These are phyloP conservation scores for Clarkia xantiana DNA, from an alignment of 345 rosid genomes.

Conservation along the genomic window DNA sequence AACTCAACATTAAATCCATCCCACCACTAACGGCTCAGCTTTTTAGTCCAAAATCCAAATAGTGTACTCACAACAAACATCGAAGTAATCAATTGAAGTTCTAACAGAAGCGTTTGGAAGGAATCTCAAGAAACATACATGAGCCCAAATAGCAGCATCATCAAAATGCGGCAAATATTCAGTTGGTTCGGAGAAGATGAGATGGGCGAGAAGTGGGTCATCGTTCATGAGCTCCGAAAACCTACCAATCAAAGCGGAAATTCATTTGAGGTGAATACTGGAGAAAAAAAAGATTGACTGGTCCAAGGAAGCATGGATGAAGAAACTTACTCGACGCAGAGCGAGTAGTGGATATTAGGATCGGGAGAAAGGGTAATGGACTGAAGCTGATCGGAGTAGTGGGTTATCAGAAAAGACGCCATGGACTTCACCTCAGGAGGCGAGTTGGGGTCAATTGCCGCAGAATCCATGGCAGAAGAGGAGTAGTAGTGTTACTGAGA, in stretches of 20 bases:
- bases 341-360: slow-evolving; percentile 71
- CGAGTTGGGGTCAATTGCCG: slow-evolving; percentile 15
- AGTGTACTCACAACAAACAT: neutral
- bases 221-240: slow-evolving; percentile 67
- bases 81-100: neutral
- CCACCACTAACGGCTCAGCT: too few relatives aligned
- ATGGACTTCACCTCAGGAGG: slow-evolving; percentile 22
- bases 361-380: slow-evolving; percentile 52
- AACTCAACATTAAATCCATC: too few relatives aligned
- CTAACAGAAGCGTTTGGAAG: neutral
- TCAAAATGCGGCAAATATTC: slow-evolving; percentile 44
- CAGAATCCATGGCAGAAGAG: neutral
- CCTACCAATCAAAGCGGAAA: slow-evolving; percentile 15
- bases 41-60: neutral
- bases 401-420: slow-evolving; percentile 44
- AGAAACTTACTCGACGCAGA: slow-evolving; percentile 39
- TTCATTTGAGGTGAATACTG: neutral
- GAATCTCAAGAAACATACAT: slow-evolving; percentile 24
- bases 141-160: slow-evolving; percentile 70
- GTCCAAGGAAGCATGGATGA: neutral
- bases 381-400: slow-evolving; percentile 49
- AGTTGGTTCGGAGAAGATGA: slow-evolving; percentile 42
- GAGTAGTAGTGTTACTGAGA: neutral
- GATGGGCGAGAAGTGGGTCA: slow-evolving; percentile 46
- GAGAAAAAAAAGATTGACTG: neutral